Percentiles rank a stretch among this genome's conserved stretches.
These are phyloP conservation scores for Coniochaeta sp. DNA, from an alignment of 2,329 filamentous ascomycete genomes.

Conservation along the genomic window DNA sequence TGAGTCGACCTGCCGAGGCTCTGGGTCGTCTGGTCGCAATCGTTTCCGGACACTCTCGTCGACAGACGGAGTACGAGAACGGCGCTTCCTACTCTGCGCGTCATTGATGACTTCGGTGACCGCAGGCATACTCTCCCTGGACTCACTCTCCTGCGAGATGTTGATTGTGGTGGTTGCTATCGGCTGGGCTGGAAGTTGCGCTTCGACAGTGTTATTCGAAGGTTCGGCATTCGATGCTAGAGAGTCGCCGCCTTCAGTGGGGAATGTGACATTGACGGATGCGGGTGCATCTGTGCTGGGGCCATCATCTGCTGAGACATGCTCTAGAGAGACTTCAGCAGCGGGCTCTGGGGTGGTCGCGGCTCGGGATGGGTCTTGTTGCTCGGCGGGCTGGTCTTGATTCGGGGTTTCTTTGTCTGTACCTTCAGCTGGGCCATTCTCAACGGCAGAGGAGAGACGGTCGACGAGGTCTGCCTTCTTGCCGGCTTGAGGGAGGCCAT, in stretches of 20 bases:
- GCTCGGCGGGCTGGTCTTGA: slow-evolving; percentile 12
- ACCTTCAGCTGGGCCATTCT: neutral
- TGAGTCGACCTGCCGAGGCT: slow-evolving; percentile 9
- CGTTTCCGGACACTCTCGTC: slow-evolving; percentile 14
- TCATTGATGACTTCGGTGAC: slow-evolving; percentile 9
- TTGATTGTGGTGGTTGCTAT: slow-evolving; percentile 3
- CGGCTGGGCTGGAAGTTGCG: neutral
- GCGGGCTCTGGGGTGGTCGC: neutral
- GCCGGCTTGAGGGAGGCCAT: slow-evolving; percentile 61
- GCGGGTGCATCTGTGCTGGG: slow-evolving; percentile 7
- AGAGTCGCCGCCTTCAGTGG: neutral
- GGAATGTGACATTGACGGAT: slow-evolving; percentile 3
- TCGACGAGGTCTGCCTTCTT: slow-evolving; percentile 66
- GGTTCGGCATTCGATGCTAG: slow-evolving; percentile 9
- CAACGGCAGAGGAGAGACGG: slow-evolving; percentile 36
- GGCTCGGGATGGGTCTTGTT: neutral
- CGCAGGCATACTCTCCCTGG: neutral
- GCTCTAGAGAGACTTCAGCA: neutral
- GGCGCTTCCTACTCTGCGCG: slow-evolving; percentile 13
- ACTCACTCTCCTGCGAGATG: neutral
- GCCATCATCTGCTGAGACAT: slow-evolving; percentile 3
- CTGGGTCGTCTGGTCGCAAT: slow-evolving; percentile 7
- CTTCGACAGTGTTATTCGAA: neutral
- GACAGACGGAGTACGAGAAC: slow-evolving; percentile 15
- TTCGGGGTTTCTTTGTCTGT: slow-evolving; percentile 22